Conservation (phyloP, 306 rosid genomes). For the Elaeagnus macrophylla region DNA sequence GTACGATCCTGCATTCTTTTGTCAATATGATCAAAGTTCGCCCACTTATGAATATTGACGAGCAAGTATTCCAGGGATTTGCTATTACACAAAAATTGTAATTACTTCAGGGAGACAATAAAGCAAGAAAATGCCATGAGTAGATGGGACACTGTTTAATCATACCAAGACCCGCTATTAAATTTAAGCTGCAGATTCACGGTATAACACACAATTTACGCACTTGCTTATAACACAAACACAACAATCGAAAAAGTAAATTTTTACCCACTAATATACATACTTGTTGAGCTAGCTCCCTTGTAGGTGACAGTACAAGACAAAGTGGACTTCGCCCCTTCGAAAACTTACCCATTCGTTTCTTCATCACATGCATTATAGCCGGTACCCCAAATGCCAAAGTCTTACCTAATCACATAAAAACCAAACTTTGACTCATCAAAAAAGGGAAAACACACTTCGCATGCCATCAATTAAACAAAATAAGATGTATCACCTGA, state of each 20-base stretch:
- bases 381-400: constrained; percentile 89
- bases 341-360: constrained; percentile 45
- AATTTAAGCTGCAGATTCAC: neutral
- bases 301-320: constrained; percentile 82
- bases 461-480: neutral
- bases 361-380: constrained; percentile 63
- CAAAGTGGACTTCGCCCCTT: constrained; percentile 78
- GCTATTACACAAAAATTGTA: too few species aligned
- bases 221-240: neutral
- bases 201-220: neutral
- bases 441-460: constrained; percentile 5
- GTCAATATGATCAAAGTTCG: too few species aligned
- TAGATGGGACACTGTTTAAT: neutral
- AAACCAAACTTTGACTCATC: constrained; percentile 2
- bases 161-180: neutral
- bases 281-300: constrained; percentile 98
- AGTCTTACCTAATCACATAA: constrained; percentile 58
- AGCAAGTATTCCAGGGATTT: too few species aligned
- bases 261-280: constrained; percentile 13
- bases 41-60: too few species aligned
- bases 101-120: too few species aligned
- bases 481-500: constrained; percentile 43
- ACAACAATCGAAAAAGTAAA: neutral
- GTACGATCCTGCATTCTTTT: too few species aligned
- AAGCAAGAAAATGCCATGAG: too few species aligned